Evolutionary conservation across 1,284 basidiomycete genomes (phyloP).

Genomic region (Austroboletus niveus): DNA sequence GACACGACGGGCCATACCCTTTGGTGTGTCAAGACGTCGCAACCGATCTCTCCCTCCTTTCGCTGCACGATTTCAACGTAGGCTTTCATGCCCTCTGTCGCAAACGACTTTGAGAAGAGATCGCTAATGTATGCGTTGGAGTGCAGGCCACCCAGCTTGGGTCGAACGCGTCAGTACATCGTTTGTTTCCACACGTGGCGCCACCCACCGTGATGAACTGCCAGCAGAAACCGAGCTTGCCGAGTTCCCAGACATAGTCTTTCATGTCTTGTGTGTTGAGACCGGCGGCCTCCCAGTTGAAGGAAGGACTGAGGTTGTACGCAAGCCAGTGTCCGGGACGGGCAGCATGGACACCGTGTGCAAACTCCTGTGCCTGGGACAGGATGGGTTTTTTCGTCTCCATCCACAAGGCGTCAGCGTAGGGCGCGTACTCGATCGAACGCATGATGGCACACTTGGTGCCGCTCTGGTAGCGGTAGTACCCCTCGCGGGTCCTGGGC

Average conservation of each 20-base stretch:
- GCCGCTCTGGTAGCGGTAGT: constrained; percentile 96
- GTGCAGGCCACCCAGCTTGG: constrained; percentile 90
- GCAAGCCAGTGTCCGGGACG: constrained; percentile 90
- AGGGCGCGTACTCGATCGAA: constrained; percentile 89
- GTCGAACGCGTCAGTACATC: constrained; percentile 5
- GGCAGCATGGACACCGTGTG: constrained; percentile 79
- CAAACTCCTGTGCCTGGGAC: constrained; percentile 91
- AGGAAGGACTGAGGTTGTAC: constrained; percentile 91
- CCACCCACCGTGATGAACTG: constrained; percentile 93
- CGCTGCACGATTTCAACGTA: constrained; percentile 86
- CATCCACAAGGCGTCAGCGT: constrained; percentile 94
- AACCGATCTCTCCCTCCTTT: constrained; percentile 85
- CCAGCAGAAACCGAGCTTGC: constrained; percentile 93
- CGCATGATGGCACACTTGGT: constrained; percentile 94
- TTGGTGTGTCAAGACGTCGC: constrained; percentile 91
- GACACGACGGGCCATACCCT: constrained; percentile 45
- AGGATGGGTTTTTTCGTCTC: constrained; percentile 98
- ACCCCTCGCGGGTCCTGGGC: constrained; percentile 92
- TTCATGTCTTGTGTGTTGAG: constrained; percentile 86
- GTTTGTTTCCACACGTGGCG: background rate
- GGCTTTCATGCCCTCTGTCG: constrained; percentile 90
- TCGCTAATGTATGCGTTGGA: constrained; percentile 98
- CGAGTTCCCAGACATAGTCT: constrained; percentile 90
- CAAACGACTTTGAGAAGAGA: constrained; percentile 84
- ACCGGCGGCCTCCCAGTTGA: constrained; percentile 93